These are phyloP conservation scores for Sindora glabra DNA, from an alignment of 306 rosid genomes.

Conservation along the genomic window DNA sequence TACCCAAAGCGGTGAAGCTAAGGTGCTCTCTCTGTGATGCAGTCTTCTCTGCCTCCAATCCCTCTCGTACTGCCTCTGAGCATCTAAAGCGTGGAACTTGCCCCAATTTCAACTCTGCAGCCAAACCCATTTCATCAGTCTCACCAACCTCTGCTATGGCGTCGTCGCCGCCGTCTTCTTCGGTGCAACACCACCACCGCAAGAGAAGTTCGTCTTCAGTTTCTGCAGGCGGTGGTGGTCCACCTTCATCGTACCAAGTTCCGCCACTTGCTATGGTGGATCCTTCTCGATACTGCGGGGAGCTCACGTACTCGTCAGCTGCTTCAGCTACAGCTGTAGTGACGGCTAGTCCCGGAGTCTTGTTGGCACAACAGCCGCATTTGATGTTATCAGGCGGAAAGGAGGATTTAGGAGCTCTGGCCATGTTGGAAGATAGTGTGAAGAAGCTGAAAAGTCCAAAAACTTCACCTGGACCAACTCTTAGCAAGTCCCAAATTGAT, in stretches of 20 bases:
- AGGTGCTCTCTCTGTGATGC: constrained; percentile 83
- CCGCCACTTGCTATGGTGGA: no score
- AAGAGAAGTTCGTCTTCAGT: constrained; percentile 44
- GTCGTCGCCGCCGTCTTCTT: constrained; percentile 15
- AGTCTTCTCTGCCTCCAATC: constrained; percentile 88
- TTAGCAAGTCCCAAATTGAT: constrained; percentile 57
- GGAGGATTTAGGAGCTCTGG: constrained; percentile 83
- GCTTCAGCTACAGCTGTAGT: constrained; percentile 18
- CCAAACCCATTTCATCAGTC: constrained; percentile 68
- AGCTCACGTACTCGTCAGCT: constrained; percentile 34
- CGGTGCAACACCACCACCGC: constrained; percentile 37
- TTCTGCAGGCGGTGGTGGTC: neutral
- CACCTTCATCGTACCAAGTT: constrained; percentile 18
- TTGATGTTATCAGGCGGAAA: constrained; percentile 86
- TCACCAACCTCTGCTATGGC: constrained; percentile 46
- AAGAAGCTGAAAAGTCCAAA: constrained; percentile 95
- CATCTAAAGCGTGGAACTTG: constrained; percentile 96
- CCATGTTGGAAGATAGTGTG: constrained; percentile 92
- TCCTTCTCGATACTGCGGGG: constrained; percentile 40
- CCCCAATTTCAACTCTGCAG: constrained; percentile 63
- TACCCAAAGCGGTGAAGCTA: constrained; percentile 86
- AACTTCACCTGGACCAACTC: constrained; percentile 66
- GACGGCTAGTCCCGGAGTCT: constrained; percentile 7
- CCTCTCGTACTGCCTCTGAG: constrained; percentile 90
- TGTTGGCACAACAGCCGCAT: constrained; percentile 50